A percentile compares a stretch with the other conserved stretches of the same genome.
These are phyloP conservation scores for Cutaneotrichosporon sp. DNA, from an alignment of 1,284 basidiomycete genomes.

Conservation along the genomic window DNA sequence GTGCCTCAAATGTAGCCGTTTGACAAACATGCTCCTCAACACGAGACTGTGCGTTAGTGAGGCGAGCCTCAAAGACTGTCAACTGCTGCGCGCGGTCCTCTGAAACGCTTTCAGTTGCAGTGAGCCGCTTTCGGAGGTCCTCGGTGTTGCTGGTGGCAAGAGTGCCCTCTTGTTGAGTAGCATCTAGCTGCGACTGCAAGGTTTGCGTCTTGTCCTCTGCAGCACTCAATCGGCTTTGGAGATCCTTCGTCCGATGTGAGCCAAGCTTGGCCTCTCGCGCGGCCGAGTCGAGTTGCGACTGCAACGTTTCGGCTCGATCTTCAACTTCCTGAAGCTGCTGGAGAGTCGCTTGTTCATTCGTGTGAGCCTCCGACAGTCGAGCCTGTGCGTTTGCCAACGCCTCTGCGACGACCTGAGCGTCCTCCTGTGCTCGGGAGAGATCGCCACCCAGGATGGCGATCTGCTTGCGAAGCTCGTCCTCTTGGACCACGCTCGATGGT, in stretches of 20 bases:
- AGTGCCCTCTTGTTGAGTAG: not conserved
- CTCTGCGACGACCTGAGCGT: constrained; percentile 12
- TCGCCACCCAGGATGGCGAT: constrained; percentile 19
- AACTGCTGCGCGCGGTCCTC: not conserved
- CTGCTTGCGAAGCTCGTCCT: constrained; percentile 4
- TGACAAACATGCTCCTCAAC: not conserved
- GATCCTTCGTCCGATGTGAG: not conserved
- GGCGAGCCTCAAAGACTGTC: not conserved
- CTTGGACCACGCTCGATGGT: not conserved
- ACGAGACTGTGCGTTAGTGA: not conserved
- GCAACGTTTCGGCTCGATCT: not conserved
- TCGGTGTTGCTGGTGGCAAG: not conserved
- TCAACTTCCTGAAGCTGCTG: not conserved
- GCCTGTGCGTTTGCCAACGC: not conserved
- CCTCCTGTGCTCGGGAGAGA: constrained; percentile 19
- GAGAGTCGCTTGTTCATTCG: not conserved
- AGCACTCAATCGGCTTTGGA: not conserved
- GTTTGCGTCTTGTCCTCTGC: not conserved
- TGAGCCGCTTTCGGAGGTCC: not conserved
- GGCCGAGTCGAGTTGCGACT: not conserved
- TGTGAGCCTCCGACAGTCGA: constrained; percentile 1
- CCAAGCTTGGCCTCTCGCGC: not conserved
- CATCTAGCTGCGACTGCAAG: not conserved
- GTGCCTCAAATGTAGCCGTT: not conserved
- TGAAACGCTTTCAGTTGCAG: not conserved